Evolutionary conservation across 2,329 filamentous ascomycete species (phyloP).

Genomic region (Cladosporium velox): DNA sequence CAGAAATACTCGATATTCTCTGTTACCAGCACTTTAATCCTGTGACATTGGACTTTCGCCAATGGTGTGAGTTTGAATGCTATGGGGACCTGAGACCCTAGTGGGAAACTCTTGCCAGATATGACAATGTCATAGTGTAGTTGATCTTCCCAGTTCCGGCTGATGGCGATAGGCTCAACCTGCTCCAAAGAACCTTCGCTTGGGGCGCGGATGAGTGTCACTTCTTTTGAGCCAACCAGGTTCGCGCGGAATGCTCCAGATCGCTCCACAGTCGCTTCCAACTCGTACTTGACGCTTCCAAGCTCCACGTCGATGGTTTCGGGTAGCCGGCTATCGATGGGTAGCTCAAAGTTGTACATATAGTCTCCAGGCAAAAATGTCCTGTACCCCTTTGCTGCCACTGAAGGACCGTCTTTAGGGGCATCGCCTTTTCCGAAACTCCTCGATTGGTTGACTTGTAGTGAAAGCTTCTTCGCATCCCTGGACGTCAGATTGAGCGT

Average conservation of each 20-base stretch:
- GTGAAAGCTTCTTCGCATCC: slow-evolving; percentile 68
- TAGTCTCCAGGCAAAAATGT: slow-evolving; percentile 78
- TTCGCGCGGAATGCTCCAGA: slow-evolving; percentile 90
- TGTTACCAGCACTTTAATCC: slow-evolving; percentile 87
- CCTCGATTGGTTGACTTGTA: slow-evolving; percentile 78
- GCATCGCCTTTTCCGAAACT: slow-evolving; percentile 82
- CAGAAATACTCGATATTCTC: slow-evolving; percentile 92
- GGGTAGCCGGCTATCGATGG: slow-evolving; percentile 73
- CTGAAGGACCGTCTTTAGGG: slow-evolving; percentile 54
- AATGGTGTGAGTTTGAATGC: slow-evolving; percentile 91
- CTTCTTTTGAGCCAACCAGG: slow-evolving; percentile 76
- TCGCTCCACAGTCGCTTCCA: slow-evolving; percentile 82
- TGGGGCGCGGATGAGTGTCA: slow-evolving; percentile 80
- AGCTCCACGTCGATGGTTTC: slow-evolving; percentile 88
- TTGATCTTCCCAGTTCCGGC: slow-evolving; percentile 91
- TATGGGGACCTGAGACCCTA: slow-evolving; percentile 85
- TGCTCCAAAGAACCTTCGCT: slow-evolving; percentile 87
- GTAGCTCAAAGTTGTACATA: slow-evolving; percentile 78
- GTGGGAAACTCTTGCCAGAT: slow-evolving; percentile 89
- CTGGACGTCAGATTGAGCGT: slow-evolving; percentile 46
- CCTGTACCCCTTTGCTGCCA: slow-evolving; percentile 79
- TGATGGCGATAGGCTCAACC: slow-evolving; percentile 91
- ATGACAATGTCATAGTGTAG: slow-evolving; percentile 95
- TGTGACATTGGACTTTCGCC: slow-evolving; percentile 89
- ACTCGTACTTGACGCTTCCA: slow-evolving; percentile 82